Evolutionary conservation across 768 basidiomycete genomes (phyloP).

Genomic region (Amanita pseudoporphyria): DNA sequence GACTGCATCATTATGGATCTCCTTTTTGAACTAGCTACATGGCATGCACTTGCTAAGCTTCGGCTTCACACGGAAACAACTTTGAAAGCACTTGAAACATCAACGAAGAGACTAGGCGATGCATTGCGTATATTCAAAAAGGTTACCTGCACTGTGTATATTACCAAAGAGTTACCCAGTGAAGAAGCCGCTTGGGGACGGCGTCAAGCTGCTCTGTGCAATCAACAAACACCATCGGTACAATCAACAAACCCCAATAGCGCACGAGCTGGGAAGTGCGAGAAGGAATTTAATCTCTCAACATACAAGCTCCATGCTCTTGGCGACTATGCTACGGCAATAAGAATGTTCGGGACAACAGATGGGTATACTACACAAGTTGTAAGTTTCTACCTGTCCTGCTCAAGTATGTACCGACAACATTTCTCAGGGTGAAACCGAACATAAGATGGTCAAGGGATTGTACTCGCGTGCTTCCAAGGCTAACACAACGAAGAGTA

Average conservation of each 20-base stretch:
- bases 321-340: constrained; percentile 16
- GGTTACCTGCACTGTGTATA: constrained; percentile 11
- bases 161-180: constrained; percentile 15
- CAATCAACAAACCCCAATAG: too few relatives aligned
- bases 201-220: not conserved
- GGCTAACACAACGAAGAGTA: constrained; percentile 9
- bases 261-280: not conserved
- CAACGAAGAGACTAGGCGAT: constrained; percentile 19
- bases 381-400: constrained; percentile 11
- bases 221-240: not conserved
- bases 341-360: constrained; percentile 17
- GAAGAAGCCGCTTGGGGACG: constrained; percentile 16
- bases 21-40: constrained; percentile 20
- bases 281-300: constrained; percentile 10
- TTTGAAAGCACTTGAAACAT: constrained; percentile 19
- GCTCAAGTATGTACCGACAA: too few relatives aligned
- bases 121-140: constrained; percentile 16
- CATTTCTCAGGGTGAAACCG: constrained; percentile 28
- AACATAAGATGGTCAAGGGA: constrained; percentile 25
- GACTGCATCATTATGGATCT: constrained; percentile 18
- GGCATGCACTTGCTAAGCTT: constrained; percentile 28
- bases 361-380: constrained; percentile 23
- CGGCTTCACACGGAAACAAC: not conserved
- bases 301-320: constrained; percentile 24
- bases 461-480: constrained; percentile 26